phyloP scores from a whole-genome alignment of 352 stramenopile genomes.

The Achlya hypogyna region DNA sequence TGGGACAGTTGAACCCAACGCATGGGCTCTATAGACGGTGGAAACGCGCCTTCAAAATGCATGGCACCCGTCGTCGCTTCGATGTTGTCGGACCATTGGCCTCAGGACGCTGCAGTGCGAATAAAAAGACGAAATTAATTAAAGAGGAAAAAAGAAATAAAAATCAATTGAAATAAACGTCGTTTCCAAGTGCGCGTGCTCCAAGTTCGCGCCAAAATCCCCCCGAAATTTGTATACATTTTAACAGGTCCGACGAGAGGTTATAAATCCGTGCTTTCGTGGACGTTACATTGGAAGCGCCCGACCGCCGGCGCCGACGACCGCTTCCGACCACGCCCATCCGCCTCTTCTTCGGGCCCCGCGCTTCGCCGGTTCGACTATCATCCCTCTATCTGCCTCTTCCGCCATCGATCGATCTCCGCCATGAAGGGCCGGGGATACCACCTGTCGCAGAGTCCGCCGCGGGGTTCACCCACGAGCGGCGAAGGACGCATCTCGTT shows the following conservation, averaged over 20 bases:
- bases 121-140: background rate
- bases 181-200: too few species aligned
- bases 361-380: background rate
- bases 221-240: background rate
- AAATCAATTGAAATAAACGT: too few species aligned
- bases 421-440: background rate
- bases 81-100: too few species aligned
- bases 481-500: constrained; percentile 68
- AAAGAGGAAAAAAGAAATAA: too few species aligned
- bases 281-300: background rate
- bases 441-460: constrained; percentile 23
- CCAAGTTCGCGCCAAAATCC: background rate
- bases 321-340: background rate
- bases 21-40: too few species aligned
- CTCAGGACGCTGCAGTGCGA: too few species aligned
- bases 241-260: constrained; percentile 9
- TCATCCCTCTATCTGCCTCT: background rate
- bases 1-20: too few species aligned
- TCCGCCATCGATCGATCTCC: background rate
- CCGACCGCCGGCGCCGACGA: background rate
- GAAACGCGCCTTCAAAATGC: too few species aligned
- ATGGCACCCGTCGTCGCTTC: too few species aligned
- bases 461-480: constrained; percentile 43
- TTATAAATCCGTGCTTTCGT: background rate
- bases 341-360: background rate